These are phyloP conservation scores for Globisporangium yorkense DNA, from an alignment of 352 stramenopile genomes.

Conservation along the genomic window DNA sequence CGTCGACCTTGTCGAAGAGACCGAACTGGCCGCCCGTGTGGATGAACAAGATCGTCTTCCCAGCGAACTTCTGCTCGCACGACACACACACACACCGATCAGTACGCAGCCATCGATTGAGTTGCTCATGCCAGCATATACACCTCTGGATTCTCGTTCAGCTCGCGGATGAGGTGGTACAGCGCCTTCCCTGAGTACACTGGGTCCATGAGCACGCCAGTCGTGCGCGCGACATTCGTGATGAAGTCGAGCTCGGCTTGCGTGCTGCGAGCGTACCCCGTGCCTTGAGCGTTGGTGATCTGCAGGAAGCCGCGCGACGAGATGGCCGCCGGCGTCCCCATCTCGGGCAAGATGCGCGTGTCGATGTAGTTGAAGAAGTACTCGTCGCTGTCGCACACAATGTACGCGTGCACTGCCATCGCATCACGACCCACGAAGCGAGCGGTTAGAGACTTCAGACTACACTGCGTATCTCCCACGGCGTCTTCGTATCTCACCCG, in stretches of 20 bases:
- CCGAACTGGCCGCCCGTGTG: conserved; percentile 90
- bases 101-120: background rate
- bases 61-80: conserved; percentile 58
- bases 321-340: conserved; percentile 43
- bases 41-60: conserved; percentile 86
- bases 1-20: conserved; percentile 87
- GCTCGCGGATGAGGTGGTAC: conserved; percentile 73
- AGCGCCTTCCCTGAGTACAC: conserved; percentile 87
- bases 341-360: conserved; percentile 57
- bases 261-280: conserved; percentile 75
- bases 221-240: conserved; percentile 55
- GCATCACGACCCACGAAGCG: background rate
- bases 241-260: conserved; percentile 78
- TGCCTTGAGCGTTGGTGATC: conserved; percentile 78
- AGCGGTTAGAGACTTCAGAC: background rate
- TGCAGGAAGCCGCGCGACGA: conserved; percentile 65
- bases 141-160: conserved; percentile 56
- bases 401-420: conserved; percentile 59
- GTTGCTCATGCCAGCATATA: background rate
- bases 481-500: conserved; percentile 13
- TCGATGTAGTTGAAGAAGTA: conserved; percentile 86
- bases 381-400: conserved; percentile 81
- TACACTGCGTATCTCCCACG: background rate
- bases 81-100: background rate
- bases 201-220: conserved; percentile 78